Evolutionary conservation across 164 flowering plant genomes (phyloP), one percentile per base, ranked within the genome.

Genomic region (Piper betle): DNA sequence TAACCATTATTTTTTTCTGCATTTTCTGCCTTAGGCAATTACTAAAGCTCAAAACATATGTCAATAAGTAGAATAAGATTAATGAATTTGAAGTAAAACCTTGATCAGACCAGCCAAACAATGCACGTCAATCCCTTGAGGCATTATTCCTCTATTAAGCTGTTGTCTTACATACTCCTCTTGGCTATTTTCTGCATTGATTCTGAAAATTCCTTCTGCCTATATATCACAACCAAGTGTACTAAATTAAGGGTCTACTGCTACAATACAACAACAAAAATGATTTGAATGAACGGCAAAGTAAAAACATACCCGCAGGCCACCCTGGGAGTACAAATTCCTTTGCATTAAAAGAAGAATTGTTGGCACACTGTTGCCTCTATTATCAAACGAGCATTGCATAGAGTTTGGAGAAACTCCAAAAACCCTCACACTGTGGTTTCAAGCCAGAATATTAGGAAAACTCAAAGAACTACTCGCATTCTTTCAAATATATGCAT

Each of bases 321-420:
- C 98, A 33, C 88, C 87, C 69, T 70, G 87, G 25, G 80, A 59
- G 70, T 90, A 93, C 61, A 93, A 66, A 13, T 80, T 86, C 71
- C 71, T 80, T 60, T 93, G 98, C 94, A 93, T 83, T 87, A 75
- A 78, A 16, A 93, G 84, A 37, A 93, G 92, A 71, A 93, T 87
- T 15, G 91, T 90, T 1, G 98, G 98, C 60, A 93, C 94, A 63
- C 97, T 86, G 69, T 93, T 90, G 57, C 94, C 91, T 72, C 89
- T 78, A 13, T 66, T 66, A 69, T 93, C 97, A 65, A 76, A 88
- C 38, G 94, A 83, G 64, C 96, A 87, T 68, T 93, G 97, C 98
- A 93, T 93, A 15, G 97, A 93, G 71, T 81, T 73, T 17, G 96
- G 86, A 64, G 98, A 90, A 65, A 93, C 96, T 64, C 98, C 98